A percentile compares a stretch with the other conserved stretches of the same genome.
These are phyloP conservation scores for Saccharomycopsis fibuligera DNA, from an alignment of 805 yeast genomes.

Conservation along the genomic window DNA sequence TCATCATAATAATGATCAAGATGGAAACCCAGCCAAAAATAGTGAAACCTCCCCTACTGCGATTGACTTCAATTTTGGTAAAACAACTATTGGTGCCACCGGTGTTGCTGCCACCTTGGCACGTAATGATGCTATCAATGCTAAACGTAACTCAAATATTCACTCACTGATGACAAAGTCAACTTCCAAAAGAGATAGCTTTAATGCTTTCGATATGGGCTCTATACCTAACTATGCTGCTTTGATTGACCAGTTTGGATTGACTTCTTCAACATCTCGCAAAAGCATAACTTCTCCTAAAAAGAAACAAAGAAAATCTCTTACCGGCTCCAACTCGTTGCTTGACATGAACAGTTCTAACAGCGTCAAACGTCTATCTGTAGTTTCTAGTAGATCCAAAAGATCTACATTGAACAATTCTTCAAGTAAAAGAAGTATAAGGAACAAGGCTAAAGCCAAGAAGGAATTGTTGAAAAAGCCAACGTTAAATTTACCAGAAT, in stretches of 20 bases:
- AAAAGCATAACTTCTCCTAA: constrained; percentile 17
- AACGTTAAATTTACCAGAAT: constrained; percentile 21
- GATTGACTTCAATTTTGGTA: not conserved
- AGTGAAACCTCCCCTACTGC: not conserved
- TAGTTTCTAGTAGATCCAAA: constrained; percentile 7
- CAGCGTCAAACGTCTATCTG: not conserved
- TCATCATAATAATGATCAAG: not conserved
- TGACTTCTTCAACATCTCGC: not conserved
- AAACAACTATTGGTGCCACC: not conserved
- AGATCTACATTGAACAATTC: constrained; percentile 9
- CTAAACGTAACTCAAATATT: not conserved
- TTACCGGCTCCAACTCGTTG: constrained; percentile 1
- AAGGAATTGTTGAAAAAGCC: constrained; percentile 4
- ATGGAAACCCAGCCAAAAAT: not conserved
- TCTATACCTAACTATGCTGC: constrained; percentile 17
- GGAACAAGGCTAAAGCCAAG: constrained; percentile 4
- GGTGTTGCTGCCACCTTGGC: no score
- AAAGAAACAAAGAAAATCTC: constrained; percentile 18
- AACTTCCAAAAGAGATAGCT: constrained; percentile 13
- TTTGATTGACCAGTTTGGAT: constrained; percentile 9
- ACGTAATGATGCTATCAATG: not conserved
- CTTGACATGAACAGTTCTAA: not conserved
- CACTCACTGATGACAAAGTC: constrained; percentile 8
- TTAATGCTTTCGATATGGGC: constrained; percentile 17
- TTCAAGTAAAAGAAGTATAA: constrained; percentile 11